A percentile compares a stretch with the other conserved stretches of the same genome.
Conservation (phyloP, 495 filamentous ascomycete genomes). For the Acidomyces sp. region DNA sequence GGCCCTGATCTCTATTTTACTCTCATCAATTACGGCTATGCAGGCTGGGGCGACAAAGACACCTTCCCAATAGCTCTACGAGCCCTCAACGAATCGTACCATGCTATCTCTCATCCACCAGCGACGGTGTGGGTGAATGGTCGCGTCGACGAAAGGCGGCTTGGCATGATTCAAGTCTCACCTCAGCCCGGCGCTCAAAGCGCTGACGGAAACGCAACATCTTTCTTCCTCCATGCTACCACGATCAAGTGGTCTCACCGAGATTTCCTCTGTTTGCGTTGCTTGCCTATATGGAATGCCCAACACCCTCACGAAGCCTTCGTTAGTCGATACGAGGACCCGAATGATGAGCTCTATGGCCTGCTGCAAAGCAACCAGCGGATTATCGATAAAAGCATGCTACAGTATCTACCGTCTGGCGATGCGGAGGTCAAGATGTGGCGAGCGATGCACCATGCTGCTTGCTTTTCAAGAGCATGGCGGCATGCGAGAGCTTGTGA, state of each 20-base stretch:
- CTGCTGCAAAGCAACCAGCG: background rate
- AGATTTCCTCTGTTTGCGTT: conserved; percentile 6
- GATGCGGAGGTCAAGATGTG: conserved; percentile 2
- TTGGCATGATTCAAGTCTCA: conserved; percentile 5
- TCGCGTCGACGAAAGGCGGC: background rate
- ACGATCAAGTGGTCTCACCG: conserved; percentile 9
- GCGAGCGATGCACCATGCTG: conserved; percentile 4
- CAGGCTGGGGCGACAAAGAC: conserved; percentile 53
- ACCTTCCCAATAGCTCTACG: conserved; percentile 33
- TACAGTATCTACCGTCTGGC: background rate
- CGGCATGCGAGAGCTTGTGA: conserved; percentile 6
- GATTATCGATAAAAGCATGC: background rate
- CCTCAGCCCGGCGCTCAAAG: background rate
- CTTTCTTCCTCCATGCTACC: conserved; percentile 8
- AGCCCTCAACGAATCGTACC: conserved; percentile 2
- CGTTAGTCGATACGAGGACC: background rate
- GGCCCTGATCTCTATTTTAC: conserved; percentile 46
- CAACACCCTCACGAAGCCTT: background rate
- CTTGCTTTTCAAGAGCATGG: conserved; percentile 4
- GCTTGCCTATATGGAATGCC: conserved; percentile 8
- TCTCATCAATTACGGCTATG: conserved; percentile 42
- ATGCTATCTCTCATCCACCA: background rate
- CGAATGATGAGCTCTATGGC: background rate
- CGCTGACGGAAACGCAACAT: background rate
- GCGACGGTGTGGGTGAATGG: conserved; percentile 1